Evolutionary conservation across 192 early-diverging fungal species (phyloP).

Genomic region (Entomortierella parvispora): DNA sequence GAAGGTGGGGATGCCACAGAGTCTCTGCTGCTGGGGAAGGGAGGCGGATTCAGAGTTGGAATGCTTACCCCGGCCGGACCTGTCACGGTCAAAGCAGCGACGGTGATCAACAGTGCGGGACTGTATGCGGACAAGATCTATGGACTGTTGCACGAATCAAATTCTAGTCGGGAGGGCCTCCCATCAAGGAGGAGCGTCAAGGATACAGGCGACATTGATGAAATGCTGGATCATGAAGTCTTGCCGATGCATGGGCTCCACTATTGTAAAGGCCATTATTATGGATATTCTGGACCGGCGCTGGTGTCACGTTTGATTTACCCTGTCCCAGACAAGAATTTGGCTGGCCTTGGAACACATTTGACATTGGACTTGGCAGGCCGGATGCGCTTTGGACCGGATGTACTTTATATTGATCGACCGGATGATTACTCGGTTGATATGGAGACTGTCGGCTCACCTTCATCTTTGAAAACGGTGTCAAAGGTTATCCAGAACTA

Average conservation of each 20-base stretch:
- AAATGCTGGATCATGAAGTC: not conserved
- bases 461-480: slow-evolving; percentile 49
- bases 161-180: not conserved
- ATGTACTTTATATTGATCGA: slow-evolving; percentile 67
- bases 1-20: not conserved
- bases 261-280: slow-evolving; percentile 87
- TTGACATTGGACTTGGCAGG: slow-evolving; percentile 83
- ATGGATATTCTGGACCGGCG: slow-evolving; percentile 57
- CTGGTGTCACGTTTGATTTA: slow-evolving; percentile 76
- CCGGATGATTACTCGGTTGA: slow-evolving; percentile 68
- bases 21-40: not conserved
- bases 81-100: slow-evolving; percentile 61
- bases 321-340: slow-evolving; percentile 79
- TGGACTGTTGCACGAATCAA: slow-evolving; percentile 29
- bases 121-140: slow-evolving; percentile 75
- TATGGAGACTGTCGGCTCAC: slow-evolving; percentile 48
- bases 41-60: slow-evolving; percentile 58
- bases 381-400: slow-evolving; percentile 82
- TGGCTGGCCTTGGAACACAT: slow-evolving; percentile 81
- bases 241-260: slow-evolving; percentile 63
- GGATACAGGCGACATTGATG: not conserved
- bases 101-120: slow-evolving; percentile 84
- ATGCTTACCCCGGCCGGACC: slow-evolving; percentile 59
- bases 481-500: slow-evolving; percentile 68
- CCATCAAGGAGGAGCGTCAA: not conserved